These are phyloP conservation scores for Lasiosphaeria hispida DNA, from an alignment of 495 filamentous ascomycete species.

Conservation along the genomic window DNA sequence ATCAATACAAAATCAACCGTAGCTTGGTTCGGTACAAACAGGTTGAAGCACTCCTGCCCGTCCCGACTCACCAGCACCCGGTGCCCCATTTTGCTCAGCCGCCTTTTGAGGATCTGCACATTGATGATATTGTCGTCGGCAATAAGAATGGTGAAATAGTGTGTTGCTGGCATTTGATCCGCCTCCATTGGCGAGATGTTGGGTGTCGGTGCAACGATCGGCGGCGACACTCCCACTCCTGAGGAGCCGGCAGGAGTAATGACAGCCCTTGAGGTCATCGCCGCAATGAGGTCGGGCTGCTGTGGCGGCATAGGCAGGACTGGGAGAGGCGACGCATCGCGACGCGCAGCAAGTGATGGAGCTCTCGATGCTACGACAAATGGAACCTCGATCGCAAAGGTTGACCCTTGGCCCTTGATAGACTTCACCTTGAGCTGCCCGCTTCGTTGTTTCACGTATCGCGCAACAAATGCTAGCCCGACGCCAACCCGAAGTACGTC, in stretches of 20 bases:
- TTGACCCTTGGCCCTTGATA: conserved; percentile 20
- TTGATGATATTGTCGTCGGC: conserved; percentile 86
- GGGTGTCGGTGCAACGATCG: conserved; percentile 17
- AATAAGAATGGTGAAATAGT: conserved; percentile 61
- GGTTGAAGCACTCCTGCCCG: conserved; percentile 71
- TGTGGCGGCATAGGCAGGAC: conserved; percentile 18
- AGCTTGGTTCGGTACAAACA: conserved; percentile 41
- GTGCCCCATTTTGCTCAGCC: conserved; percentile 71
- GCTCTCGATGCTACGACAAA: conserved; percentile 26
- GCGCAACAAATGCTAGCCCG: conserved; percentile 21
- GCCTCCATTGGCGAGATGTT: conserved; percentile 14
- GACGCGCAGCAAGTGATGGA: conserved; percentile 18
- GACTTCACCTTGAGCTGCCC: conserved; percentile 23
- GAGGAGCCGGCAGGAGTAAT: conserved; percentile 7
- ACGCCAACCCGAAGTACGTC: conserved; percentile 24
- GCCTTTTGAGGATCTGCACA: conserved; percentile 71
- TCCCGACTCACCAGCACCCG: conserved; percentile 67
- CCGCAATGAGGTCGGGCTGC: neutral
- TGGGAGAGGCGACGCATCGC: conserved; percentile 24
- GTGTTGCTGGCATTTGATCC: conserved; percentile 14
- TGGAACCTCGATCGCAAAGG: conserved; percentile 26
- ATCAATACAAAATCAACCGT: conserved; percentile 26
- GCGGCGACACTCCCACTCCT: conserved; percentile 9
- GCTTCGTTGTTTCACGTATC: conserved; percentile 26
- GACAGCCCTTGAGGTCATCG: neutral